Conservation (phyloP, 179 eudicot genomes). For the Beta macrorhiza region DNA sequence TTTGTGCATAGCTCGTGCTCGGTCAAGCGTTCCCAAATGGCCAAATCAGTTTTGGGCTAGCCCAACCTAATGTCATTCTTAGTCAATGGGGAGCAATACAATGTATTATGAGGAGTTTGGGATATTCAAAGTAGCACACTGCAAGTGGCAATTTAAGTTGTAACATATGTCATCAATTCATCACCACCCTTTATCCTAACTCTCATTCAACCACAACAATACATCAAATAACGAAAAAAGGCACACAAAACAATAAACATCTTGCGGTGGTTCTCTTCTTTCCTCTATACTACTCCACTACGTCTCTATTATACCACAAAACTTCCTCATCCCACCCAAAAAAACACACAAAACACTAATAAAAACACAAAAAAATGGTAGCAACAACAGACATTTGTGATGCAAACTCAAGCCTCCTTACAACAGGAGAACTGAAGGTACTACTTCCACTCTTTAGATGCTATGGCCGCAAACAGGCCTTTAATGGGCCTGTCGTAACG, state of each 20-base stretch:
- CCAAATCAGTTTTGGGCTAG: no score
- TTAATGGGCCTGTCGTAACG: slow-evolving; percentile 34
- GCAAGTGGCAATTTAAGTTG: not conserved
- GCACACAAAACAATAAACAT: not conserved
- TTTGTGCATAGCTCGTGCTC: no score
- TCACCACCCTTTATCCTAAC: not conserved
- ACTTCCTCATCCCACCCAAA: not conserved
- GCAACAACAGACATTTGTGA: slow-evolving; percentile 42
- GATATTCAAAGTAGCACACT: no score
- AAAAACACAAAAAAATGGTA: slow-evolving; percentile 14
- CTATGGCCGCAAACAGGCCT: slow-evolving; percentile 32
- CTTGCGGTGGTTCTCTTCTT: not conserved
- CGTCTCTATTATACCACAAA: slow-evolving; percentile 1
- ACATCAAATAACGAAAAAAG: not conserved
- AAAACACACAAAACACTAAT: not conserved
- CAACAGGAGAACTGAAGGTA: slow-evolving; percentile 36
- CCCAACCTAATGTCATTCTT: no score
- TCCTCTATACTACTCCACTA: not conserved
- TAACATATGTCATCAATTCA: not conserved
- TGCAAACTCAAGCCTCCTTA: slow-evolving; percentile 29
- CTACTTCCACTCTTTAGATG: slow-evolving; percentile 31
- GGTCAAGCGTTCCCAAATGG: no score
- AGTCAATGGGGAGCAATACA: no score
- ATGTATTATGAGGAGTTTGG: no score
- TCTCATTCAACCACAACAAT: not conserved